Base-by-base conservation (phyloP, 306 rosid species). In the Senna tora region DNA sequence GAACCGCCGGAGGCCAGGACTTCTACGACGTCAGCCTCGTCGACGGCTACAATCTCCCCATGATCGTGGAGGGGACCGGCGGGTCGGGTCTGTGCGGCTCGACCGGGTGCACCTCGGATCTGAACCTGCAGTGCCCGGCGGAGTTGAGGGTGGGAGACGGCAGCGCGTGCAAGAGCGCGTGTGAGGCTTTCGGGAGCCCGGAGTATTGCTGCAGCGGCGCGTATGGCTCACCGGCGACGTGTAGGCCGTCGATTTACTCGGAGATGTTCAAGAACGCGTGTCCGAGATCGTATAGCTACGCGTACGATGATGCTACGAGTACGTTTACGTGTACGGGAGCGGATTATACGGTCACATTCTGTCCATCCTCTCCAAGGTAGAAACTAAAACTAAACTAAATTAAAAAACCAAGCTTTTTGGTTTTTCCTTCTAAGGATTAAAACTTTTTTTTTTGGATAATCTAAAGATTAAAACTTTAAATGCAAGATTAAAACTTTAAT, bases 21-120 rank as follows among this genome's bases (percentile, higher is more conserved):
- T 93, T 90, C 65, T 93, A 88, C 60, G 98, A 93, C 54, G 98
- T 93, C 11, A 93, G 98, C 79, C 83, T 93, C 6, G 98, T 93
- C 8, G 96, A 90, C 52, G 98, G 98, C 10, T 90, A 88, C 76
- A 93, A 93, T 77, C 71, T 90, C 17, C 84, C 91, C 1, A 79
- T 93, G 87, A 43, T 85, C 19, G 96, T 92, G 2, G 90, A 61
- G 17, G 67, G 67, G 1, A 61, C 67, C 0, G 67, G 67, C 9
- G 67, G 67, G 67, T 61, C 49, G 10, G 67, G 67, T 61, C 5
- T 17, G 2, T 61, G 67, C 2, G 47, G 16, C 16, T 36, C 67
- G 0, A 61, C 67, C 30, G 67, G 67, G 28, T 59, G 67, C 7
- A 10, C 32, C 11, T 61, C 49, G 16, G 67, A 61, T 17, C 49